Base-by-base conservation (phyloP, 2,329 filamentous ascomycete species). In the Raffaelea deltoideospora region DNA sequence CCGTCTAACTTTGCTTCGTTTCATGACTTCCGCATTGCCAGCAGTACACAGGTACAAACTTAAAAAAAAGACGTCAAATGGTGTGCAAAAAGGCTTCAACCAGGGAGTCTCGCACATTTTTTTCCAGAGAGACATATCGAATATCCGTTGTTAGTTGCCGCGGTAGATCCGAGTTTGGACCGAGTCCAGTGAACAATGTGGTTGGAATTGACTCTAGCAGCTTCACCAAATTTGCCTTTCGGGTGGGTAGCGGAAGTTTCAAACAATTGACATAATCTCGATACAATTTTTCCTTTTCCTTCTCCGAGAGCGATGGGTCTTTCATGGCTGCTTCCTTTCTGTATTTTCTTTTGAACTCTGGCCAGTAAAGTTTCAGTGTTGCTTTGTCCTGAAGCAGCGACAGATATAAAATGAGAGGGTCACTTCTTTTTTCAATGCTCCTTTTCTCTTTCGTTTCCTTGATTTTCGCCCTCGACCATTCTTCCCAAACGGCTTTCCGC, bases 301-400 rank as follows among this genome's bases (percentile, higher is more conserved):
- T 84, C 49, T 88, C 84, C 24, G 64, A 60, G 19, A 87, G 63
- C 35, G 66, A 70, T 22, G 72, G 63, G 41, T 88, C 80, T 42
- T 78, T 80, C 80, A 98, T 86, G 36, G 77, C 70, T 0, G 71
- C 57, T 44, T 93, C 86, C 45, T 80, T 87, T 45, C 79, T 80
- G 57, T 76, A 90, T 53, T 95, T 98, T 24, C 90, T 69, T 49
- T 83, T 85, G 59, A 98, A 98, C 53, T 98, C 90, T 0, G 84
- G 79, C 90, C 90, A 98, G 64, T 93, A 98, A 1, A 98, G 67
- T 58, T 94, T 96, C 0, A 84, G 79, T 0, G 79, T 90, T 0
- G 87, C 88, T 46, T 85, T 72, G 34, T 79, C 72, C 44, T 88
- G 76, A 22, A 98, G 63, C 44, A 98, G 80, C 0, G 72, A 69